Percentiles rank a stretch among this genome's conserved stretches.
Evolutionary conservation across 2,329 filamentous ascomycete species (phyloP).

Genomic region (Gliomastix tumulicola): DNA sequence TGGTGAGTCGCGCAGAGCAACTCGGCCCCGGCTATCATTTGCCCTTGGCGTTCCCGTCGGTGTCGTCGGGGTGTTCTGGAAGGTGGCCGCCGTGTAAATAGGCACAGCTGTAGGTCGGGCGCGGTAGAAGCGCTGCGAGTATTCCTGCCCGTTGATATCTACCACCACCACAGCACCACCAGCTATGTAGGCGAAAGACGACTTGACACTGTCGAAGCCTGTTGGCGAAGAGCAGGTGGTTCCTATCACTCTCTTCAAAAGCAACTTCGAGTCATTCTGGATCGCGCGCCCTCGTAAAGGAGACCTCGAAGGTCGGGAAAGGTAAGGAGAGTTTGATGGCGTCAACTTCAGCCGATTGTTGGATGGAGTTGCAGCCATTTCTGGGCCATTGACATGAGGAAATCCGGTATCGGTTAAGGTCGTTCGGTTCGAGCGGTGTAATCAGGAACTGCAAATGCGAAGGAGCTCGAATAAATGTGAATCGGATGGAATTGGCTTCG

Average conservation of each 20-base stretch:
- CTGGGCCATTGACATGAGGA: conserved; percentile 39
- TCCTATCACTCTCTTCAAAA: conserved; percentile 79
- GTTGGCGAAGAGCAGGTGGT: conserved; percentile 81
- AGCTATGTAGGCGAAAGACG: conserved; percentile 83
- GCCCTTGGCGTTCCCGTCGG: conserved; percentile 51
- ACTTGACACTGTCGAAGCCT: conserved; percentile 75
- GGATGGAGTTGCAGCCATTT: conserved; percentile 51
- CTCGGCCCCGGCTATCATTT: conserved; percentile 55
- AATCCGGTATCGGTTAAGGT: not conserved
- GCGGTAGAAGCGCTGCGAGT: conserved; percentile 81
- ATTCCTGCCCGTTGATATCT: conserved; percentile 61
- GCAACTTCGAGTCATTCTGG: conserved; percentile 56
- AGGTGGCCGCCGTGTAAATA: conserved; percentile 48
- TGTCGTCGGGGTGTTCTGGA: conserved; percentile 40
- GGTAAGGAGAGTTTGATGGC: conserved; percentile 69
- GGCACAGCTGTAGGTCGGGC: conserved; percentile 74
- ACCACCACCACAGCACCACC: conserved; percentile 91
- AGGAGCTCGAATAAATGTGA: too few relatives aligned
- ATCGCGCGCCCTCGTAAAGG: conserved; percentile 43
- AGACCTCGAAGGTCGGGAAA: conserved; percentile 56
- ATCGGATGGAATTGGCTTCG: too few relatives aligned
- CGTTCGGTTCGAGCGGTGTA: too few relatives aligned
- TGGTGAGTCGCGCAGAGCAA: conserved; percentile 41
- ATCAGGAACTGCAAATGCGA: too few relatives aligned
- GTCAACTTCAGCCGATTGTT: conserved; percentile 61